Conservation (phyloP, 140 eudicot species). For the Erigeron philadelphicus region DNA sequence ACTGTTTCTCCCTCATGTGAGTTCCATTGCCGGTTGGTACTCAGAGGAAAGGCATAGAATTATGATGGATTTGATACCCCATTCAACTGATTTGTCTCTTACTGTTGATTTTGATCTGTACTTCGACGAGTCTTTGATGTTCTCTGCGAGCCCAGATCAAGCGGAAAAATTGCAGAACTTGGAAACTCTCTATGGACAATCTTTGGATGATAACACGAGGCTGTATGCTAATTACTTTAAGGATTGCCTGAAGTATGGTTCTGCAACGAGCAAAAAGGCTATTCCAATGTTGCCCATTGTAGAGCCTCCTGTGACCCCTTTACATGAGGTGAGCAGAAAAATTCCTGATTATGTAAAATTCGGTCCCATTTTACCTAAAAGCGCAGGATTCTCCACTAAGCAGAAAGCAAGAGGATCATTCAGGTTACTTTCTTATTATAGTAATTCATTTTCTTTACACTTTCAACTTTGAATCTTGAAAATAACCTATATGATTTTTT, state of each 20-base stretch:
- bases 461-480: not conserved
- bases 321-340: conserved; percentile 64
- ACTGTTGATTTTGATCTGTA: conserved; percentile 71
- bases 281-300: conserved; percentile 81
- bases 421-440: conserved; percentile 39
- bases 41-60: conserved; percentile 66
- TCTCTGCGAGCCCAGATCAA: conserved; percentile 81
- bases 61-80: conserved; percentile 79
- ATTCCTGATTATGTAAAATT: conserved; percentile 76
- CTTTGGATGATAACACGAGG: conserved; percentile 71
- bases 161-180: conserved; percentile 62
- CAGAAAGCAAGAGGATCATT: conserved; percentile 40
- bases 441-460: not conserved
- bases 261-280: conserved; percentile 43
- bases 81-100: conserved; percentile 58
- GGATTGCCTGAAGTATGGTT: conserved; percentile 56
- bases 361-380: conserved; percentile 78
- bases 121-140: conserved; percentile 62
- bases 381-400: conserved; percentile 65
- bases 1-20: conserved; percentile 69
- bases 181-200: conserved; percentile 65
- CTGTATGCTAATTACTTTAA: conserved; percentile 63
- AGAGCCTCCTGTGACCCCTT: conserved; percentile 85
- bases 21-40: conserved; percentile 81
- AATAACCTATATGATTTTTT: not conserved